phyloP scores from a whole-genome alignment of 495 filamentous ascomycete genomes.

The Neurospora tetrasperma region DNA sequence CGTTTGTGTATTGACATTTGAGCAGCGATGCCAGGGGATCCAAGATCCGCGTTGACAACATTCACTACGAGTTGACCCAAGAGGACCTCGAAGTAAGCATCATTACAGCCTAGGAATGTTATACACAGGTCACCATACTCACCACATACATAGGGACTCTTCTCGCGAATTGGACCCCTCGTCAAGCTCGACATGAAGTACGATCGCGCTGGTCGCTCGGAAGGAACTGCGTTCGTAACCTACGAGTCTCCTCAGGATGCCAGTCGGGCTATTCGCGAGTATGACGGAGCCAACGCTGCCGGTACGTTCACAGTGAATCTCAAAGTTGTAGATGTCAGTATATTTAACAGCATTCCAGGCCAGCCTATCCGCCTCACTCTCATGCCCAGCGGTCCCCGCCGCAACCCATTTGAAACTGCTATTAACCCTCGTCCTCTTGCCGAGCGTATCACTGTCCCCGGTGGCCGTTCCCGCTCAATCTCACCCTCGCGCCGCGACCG shows the following conservation, averaged over 20 bases:
- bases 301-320: constrained; percentile 29
- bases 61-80: constrained; percentile 89
- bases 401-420: constrained; percentile 50
- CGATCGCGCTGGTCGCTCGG: constrained; percentile 83
- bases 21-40: constrained; percentile 44
- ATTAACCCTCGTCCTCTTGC: constrained; percentile 54
- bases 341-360: constrained; percentile 27
- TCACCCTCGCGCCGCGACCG: constrained; percentile 44
- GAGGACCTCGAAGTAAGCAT: constrained; percentile 66
- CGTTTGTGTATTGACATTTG: constrained; percentile 7
- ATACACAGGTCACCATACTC: constrained; percentile 1
- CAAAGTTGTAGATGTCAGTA: neutral
- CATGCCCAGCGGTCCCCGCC: constrained; percentile 41
- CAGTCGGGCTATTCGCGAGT: constrained; percentile 63
- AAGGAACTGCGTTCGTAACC: constrained; percentile 77
- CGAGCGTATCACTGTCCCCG: constrained; percentile 58
- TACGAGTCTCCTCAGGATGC: constrained; percentile 64
- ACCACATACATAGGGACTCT: constrained; percentile 53
- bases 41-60: constrained; percentile 78
- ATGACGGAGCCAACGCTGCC: constrained; percentile 84
- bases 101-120: neutral
- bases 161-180: constrained; percentile 66
- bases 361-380: constrained; percentile 79
- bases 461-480: constrained; percentile 37
- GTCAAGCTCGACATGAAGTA: constrained; percentile 62